Base-by-base conservation (phyloP, 2,329 filamentous ascomycete genomes). In the Emmonsiellopsis sp. region DNA sequence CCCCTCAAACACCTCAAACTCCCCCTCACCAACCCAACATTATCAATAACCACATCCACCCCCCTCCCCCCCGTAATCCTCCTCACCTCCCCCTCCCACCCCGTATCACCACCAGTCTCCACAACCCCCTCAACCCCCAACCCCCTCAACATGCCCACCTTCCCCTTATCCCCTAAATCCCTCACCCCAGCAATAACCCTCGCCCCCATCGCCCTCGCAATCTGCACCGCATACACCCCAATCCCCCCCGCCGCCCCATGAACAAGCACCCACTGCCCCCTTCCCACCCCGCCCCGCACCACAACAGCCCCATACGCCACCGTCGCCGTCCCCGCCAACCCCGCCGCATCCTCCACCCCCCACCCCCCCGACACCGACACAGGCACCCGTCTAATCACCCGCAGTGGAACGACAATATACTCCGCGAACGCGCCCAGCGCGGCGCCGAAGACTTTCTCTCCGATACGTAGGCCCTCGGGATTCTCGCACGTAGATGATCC, bases 1-100 rank as follows among this genome's bases (percentile, higher is more conserved):
- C 51, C 38, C 26, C 71, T 78, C 34, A 81, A 65, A 58, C 79
- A 81, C 54, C 75, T 75, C 31, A 84, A 62, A 40, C 77, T 79
- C 54, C 73, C 73, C 55, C 77, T 73, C 7, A 83, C 78, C 26
- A 79, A 70, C 0, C 81, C 80, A 9, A 83, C 79, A 7, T 76
- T 73, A 65, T 84, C 81, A 59, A 79, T 79, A 10, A 83, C 76
- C 0, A 81, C 71, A 65, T 84, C 75, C 1, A 79, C 80, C 0
- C 81, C 81, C 32, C 70, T 66, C 0, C 74, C 73, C 1, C 63
- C 58, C 0, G 79, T 82, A 16, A 76, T 57, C 2, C 66, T 63
- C n/a, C 74, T 65, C 2, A 84, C 75, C 11, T 69, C 60, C n/a
- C 76, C 67, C 61, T 75, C 76, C 81, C 80, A 84, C 0, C 68